Evolutionary conservation across 805 yeast species (phyloP).

Genomic region (Diddensiella caesifluorescens): DNA sequence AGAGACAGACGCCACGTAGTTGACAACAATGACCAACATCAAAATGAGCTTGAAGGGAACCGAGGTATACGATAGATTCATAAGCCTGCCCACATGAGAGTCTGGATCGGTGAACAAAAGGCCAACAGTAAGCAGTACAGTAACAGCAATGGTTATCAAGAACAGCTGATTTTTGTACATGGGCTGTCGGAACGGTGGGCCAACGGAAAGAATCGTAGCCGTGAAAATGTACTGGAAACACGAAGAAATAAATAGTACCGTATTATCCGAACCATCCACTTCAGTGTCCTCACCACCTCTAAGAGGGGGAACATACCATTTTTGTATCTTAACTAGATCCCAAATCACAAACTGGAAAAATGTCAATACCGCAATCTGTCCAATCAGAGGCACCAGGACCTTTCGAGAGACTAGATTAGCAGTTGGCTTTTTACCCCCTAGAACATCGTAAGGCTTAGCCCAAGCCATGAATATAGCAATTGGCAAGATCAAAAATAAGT

Average conservation of each 20-base stretch:
- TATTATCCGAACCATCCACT: slow-evolving; percentile 85
- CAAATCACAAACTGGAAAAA: slow-evolving; percentile 66
- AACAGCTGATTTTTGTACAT: slow-evolving; percentile 62
- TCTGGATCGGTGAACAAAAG: slow-evolving; percentile 53
- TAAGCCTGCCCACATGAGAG: slow-evolving; percentile 54
- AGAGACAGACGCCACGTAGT: slow-evolving; percentile 43
- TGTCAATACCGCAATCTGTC: slow-evolving; percentile 62
- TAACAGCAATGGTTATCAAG: slow-evolving; percentile 50
- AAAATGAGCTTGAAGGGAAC: slow-evolving; percentile 40
- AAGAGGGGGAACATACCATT: slow-evolving; percentile 78
- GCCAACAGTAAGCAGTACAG: slow-evolving; percentile 45
- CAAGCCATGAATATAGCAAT: slow-evolving; percentile 96
- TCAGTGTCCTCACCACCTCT: slow-evolving; percentile 77
- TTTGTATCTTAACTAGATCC: slow-evolving; percentile 46
- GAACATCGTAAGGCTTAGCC: slow-evolving; percentile 66
- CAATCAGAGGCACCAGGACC: slow-evolving; percentile 74
- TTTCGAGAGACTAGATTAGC: slow-evolving; percentile 90
- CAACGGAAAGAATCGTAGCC: slow-evolving; percentile 80
- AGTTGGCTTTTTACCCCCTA: slow-evolving; percentile 77
- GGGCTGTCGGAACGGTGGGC: slow-evolving; percentile 89
- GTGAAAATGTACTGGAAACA: slow-evolving; percentile 84
- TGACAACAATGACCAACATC: slow-evolving; percentile 39
- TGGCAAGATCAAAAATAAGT: slow-evolving; percentile 83
- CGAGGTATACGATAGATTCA: slow-evolving; percentile 69
- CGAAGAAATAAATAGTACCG: slow-evolving; percentile 71